Conservation (phyloP, 345 rosid genomes). For the Excoecaria cochinchinensis region DNA sequence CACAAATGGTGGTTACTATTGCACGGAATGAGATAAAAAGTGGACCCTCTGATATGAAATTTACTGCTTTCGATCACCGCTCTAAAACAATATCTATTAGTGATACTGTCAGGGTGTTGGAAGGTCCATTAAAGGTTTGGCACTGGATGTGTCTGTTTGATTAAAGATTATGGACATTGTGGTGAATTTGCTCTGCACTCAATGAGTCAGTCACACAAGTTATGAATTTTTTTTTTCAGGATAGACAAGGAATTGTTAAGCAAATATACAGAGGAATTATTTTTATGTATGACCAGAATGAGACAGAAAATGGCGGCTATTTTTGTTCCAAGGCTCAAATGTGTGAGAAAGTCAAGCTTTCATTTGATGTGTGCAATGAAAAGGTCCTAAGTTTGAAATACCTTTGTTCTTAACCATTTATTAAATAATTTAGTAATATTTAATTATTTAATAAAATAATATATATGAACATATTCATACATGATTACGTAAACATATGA, state of each 20-base stretch:
- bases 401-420: neutral
- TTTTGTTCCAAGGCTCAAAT: slow-evolving; percentile 70
- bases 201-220: slow-evolving; percentile 8
- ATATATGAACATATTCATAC: too few relatives aligned
- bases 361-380: slow-evolving; percentile 40
- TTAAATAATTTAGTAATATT: too few relatives aligned
- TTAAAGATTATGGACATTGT: neutral
- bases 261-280: slow-evolving; percentile 82
- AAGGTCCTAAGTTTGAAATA: slow-evolving; percentile 46
- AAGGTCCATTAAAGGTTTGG: slow-evolving; percentile 78
- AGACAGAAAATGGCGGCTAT: slow-evolving; percentile 78
- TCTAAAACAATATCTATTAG: slow-evolving; percentile 57
- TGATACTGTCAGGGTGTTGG: slow-evolving; percentile 73
- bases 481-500: too few relatives aligned
- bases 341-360: slow-evolving; percentile 72
- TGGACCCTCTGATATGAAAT: slow-evolving; percentile 68
- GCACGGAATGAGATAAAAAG: slow-evolving; percentile 49
- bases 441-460: too few relatives aligned
- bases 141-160: slow-evolving; percentile 3
- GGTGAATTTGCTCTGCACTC: neutral
- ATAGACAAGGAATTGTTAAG: slow-evolving; percentile 77
- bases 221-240: slow-evolving; percentile 47
- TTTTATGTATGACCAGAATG: slow-evolving; percentile 66
- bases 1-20: slow-evolving; percentile 55
- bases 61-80: slow-evolving; percentile 68